Evolutionary conservation across 2,329 filamentous ascomycete genomes (phyloP).

Genomic region (Nemania bipapillata): DNA sequence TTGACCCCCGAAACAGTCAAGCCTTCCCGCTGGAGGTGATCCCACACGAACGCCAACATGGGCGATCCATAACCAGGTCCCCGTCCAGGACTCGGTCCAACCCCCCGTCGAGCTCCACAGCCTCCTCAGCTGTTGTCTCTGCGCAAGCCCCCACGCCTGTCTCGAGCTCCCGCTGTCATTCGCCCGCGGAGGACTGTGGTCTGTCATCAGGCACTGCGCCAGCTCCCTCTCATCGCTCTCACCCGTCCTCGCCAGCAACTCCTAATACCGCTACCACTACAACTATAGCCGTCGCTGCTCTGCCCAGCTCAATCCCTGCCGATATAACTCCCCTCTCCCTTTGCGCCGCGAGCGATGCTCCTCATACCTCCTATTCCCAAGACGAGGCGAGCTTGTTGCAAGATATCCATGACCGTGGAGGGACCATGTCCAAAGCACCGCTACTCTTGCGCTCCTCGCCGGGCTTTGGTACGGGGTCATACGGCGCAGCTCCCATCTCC

Average conservation of each 20-base stretch:
- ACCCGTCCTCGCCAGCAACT: conserved; percentile 23
- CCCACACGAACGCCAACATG: conserved; percentile 24
- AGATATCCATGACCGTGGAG: conserved; percentile 38
- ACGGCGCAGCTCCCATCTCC: conserved; percentile 66
- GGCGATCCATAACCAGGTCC: conserved; percentile 24
- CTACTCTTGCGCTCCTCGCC: conserved; percentile 70
- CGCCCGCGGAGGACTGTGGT: conserved; percentile 30
- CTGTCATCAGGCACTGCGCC: conserved; percentile 27
- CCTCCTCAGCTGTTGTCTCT: conserved; percentile 40
- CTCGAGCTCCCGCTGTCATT: conserved; percentile 29
- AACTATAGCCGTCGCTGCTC: conserved; percentile 10
- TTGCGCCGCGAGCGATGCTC: conserved; percentile 45
- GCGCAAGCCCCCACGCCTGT: conserved; percentile 24
- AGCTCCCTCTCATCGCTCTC: conserved; percentile 15
- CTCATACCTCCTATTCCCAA: conserved; percentile 23
- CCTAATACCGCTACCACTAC: background rate
- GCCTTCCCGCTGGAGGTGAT: conserved; percentile 47
- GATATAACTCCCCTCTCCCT: conserved; percentile 36
- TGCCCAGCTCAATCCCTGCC: conserved; percentile 15
- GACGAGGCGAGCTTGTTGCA: conserved; percentile 42
- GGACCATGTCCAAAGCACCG: conserved; percentile 60
- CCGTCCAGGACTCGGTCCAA: conserved; percentile 11
- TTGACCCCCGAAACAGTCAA: conserved; percentile 40
- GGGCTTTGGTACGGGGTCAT: conserved; percentile 69
- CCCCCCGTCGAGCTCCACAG: conserved; percentile 38